Base-by-base conservation (phyloP, 257 asterid genomes). In the Rauvolfia tetraphylla region DNA sequence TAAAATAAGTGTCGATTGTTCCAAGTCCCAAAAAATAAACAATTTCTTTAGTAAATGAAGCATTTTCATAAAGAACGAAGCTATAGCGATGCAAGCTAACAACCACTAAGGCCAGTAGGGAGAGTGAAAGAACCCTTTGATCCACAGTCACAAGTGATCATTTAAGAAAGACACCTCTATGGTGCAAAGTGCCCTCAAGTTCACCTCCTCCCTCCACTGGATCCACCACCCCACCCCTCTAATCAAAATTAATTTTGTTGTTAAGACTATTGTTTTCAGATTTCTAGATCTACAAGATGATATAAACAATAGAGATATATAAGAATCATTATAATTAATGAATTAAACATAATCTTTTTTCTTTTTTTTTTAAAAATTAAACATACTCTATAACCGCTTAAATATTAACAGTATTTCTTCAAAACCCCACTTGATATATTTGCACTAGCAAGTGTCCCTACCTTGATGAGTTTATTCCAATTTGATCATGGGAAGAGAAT, bases 101-200 rank as follows among this genome's bases (percentile, higher is more conserved):
- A 66, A 66, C 71, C 71, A 66, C 49, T 20, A 66, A 34, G 15
- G 71, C 25, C 31, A 20, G 71, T 18, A 34, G 48, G 27, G 41
- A 17, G 39, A 13, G 48, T 29, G 59, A 38, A 66, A 66, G 71
- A 66, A 36, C 48, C 49, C 27, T 34, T 67, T 13, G 48, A 38
- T 67, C 72, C 38, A 67, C 72, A 67, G 9, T 38, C 49, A 67
- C 72, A 67, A 38, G 48, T 66, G 33, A 59, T 5, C 29, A 38
- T 59, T 0, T 46, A 34, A 38, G 72, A 67, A 38, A 38, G 49
- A 20, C 72, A 34, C 25, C 49, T 67, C 25, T 67, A 38, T 65
- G 13, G 9, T 38, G 48, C 3, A 36, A 31, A 33, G 12, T 63
- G 69, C 44, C 69, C 69, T 31, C 69, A 33, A 23, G 59, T 18